Evolutionary conservation across 768 basidiomycete genomes (phyloP).

Genomic region (Suillus weaverae): DNA sequence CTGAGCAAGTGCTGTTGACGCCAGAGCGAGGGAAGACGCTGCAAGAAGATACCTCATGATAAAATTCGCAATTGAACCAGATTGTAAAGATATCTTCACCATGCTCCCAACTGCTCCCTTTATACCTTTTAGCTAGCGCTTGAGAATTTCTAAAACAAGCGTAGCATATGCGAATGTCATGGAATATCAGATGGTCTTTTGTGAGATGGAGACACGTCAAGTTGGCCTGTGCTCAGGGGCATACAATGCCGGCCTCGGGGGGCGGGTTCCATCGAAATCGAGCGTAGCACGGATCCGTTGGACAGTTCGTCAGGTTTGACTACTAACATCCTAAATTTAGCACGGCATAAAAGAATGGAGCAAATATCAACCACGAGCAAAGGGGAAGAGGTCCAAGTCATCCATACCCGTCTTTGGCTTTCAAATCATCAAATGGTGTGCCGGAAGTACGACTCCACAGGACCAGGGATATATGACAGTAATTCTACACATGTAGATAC

Average conservation of each 20-base stretch:
- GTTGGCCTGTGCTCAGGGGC: background rate
- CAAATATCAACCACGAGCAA: background rate
- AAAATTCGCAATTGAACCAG: background rate
- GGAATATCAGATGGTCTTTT: background rate
- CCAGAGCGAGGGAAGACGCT: constrained; percentile 29
- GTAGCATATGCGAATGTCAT: background rate
- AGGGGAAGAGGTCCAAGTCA: background rate
- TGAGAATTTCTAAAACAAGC: background rate
- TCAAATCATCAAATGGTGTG: background rate
- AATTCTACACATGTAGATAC: background rate
- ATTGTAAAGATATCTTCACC: background rate
- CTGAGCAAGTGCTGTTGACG: constrained; percentile 38
- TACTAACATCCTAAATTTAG: constrained; percentile 2
- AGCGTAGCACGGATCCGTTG: background rate
- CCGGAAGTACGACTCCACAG: background rate
- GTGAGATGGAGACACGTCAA: background rate
- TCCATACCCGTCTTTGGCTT: background rate
- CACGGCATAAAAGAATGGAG: background rate
- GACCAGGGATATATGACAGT: background rate
- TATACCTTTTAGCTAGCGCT: background rate
- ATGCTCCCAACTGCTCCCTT: background rate
- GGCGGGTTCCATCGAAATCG: background rate
- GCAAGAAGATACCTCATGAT: constrained; percentile 25
- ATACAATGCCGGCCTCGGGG: background rate
- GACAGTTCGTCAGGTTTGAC: background rate